Evolutionary conservation across 176 grass and related monocot genomes (phyloP), one percentile per base, ranked within the genome.

Genomic region (Aegilops speltoides): DNA sequence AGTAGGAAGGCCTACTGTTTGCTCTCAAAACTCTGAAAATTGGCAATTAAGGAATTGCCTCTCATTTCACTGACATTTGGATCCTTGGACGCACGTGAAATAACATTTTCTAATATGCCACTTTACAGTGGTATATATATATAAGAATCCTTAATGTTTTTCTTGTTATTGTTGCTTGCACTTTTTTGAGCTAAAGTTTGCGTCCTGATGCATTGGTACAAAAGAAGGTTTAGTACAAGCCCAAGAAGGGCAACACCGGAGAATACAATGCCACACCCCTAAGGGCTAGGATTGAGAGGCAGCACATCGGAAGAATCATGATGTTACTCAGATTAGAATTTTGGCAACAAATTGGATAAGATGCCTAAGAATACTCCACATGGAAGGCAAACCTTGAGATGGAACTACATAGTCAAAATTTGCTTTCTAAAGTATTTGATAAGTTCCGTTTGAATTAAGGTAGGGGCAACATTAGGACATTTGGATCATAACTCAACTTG

Each of bases 361-460:
- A 54, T 79, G 65, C 12, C 7, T 41, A 71, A 37, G 17, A 79
- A 57, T 79, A 31, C 33, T 61, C 22, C 19, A 40, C 25, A 76
- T 52, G 32, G 57, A 68, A 41, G 14, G 2, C 8, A 64, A 28
- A n/a, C 45, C 41, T 41, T 68, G 25, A 69, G 41, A 32, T 68
- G 11, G 33, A 59, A 68, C 6, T 25, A 15, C 38, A 74, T 82
- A 8, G 33, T 68, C 62, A 73, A 68, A 75, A 77, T 26, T 85
- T 26, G 2, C 36, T 77, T 77, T 73, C 15, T 20, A 46, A 57
- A 80, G 8, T 7, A 60, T 52, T 7, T n/a, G 48, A 68, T 48
- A 28, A 68, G 59, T 62, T 66, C 57, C 32, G 76, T 85, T 69
- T 76, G 34, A 68, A 23, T 77, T 40, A 31, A 63, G 40, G 45